A percentile compares a stretch with the other conserved stretches of the same genome.
phyloP scores from a whole-genome alignment of 2,329 filamentous ascomycete species.

The Arthroderma uncinatum region DNA sequence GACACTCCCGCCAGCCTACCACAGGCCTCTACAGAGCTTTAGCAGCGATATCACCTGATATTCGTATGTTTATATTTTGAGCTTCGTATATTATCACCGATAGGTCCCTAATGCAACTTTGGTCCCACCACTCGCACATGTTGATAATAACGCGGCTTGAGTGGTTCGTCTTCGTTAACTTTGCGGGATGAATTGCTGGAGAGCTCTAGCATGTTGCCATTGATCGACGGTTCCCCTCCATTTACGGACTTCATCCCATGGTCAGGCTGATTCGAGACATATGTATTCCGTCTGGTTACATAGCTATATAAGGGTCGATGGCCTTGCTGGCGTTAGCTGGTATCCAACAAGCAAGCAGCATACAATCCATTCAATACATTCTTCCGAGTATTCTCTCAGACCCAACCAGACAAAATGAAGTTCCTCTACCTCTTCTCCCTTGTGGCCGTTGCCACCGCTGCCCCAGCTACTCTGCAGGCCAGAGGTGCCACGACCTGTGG shows the following conservation, averaged over 20 bases:
- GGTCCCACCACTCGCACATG: constrained; percentile 1
- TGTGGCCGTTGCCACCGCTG: not conserved
- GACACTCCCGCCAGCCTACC: not conserved
- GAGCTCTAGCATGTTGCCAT: not conserved
- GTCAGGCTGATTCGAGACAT: not conserved
- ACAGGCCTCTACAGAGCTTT: not conserved
- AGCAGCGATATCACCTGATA: not conserved
- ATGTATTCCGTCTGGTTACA: not conserved
- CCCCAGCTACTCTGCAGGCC: not conserved
- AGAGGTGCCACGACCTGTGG: constrained; percentile 1
- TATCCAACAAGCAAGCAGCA: not conserved
- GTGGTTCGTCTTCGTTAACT: not conserved
- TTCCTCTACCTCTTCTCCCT: constrained; percentile 1
- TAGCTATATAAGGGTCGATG: not conserved
- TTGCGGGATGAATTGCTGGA: not conserved
- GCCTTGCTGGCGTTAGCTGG: not conserved
- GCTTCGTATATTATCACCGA: not conserved
- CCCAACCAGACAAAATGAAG: not conserved
- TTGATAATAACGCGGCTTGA: not conserved
- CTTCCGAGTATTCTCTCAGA: not conserved
- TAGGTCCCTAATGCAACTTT: not conserved
- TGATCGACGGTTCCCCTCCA: not conserved
- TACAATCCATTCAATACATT: not conserved
- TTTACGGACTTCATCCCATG: not conserved
- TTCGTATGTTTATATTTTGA: not conserved